These are phyloP conservation scores for Amphibolis antarctica DNA, from an alignment of 106 monocot species.

Conservation along the genomic window DNA sequence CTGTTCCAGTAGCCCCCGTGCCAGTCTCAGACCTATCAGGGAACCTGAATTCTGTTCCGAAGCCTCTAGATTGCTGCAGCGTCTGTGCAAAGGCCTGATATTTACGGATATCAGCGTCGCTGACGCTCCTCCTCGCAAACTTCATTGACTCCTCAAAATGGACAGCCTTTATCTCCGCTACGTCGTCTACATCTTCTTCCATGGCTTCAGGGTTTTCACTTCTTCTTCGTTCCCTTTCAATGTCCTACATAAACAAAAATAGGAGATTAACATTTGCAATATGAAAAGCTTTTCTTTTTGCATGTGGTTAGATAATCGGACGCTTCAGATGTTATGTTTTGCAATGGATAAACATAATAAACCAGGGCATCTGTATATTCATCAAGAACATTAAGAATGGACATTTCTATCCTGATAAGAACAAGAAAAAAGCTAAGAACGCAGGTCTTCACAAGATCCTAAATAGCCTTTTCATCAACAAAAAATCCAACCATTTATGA, in stretches of 20 bases:
- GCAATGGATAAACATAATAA: too few species aligned
- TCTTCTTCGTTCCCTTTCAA: conserved; percentile 17
- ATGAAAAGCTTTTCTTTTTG: too few species aligned
- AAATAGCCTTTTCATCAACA: too few species aligned
- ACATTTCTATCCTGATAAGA: too few species aligned
- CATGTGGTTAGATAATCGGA: too few species aligned
- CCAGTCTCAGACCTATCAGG: conserved; percentile 4
- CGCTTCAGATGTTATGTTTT: too few species aligned
- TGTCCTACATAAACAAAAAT: conserved; percentile 8
- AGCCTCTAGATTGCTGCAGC: conserved; percentile 21
- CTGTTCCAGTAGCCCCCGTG: conserved; percentile 1
- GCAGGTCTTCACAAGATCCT: too few species aligned
- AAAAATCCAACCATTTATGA: too few species aligned
- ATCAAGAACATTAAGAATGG: too few species aligned
- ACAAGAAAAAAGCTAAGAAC: too few species aligned
- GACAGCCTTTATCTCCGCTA: conserved; percentile 19
- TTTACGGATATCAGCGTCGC: conserved; percentile 24
- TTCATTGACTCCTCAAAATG: conserved; percentile 31
- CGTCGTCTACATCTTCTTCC: conserved; percentile 19
- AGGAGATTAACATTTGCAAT: not conserved
- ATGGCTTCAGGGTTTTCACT: conserved; percentile 22
- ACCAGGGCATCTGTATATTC: too few species aligned
- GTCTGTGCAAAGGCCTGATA: conserved; percentile 25
- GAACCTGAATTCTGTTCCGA: conserved; percentile 21
- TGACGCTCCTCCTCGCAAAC: conserved; percentile 21